These are phyloP conservation scores for Colletotrichum simmondsii DNA, from an alignment of 2,329 filamentous ascomycete genomes.

Conservation along the genomic window DNA sequence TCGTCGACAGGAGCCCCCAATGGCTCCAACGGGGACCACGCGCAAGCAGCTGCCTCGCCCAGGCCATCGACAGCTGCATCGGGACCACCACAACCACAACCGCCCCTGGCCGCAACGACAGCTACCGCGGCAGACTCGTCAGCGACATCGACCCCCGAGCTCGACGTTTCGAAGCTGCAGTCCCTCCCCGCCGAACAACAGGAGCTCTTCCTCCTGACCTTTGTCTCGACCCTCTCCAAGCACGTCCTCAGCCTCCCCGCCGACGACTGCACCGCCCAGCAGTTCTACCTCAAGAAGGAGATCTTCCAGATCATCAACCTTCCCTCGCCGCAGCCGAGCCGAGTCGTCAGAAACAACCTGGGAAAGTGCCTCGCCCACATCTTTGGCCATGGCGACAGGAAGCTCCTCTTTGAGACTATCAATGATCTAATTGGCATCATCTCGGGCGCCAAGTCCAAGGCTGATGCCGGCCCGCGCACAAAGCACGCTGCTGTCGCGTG, in stretches of 20 bases:
- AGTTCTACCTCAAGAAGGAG: slow-evolving; percentile 93
- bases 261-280: slow-evolving; percentile 87
- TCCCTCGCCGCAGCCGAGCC: slow-evolving; percentile 81
- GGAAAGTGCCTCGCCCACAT: slow-evolving; percentile 86
- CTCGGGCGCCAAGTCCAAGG: slow-evolving; percentile 77
- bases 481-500: slow-evolving; percentile 91
- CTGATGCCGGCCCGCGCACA: slow-evolving; percentile 79
- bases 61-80: slow-evolving; percentile 34
- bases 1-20: slow-evolving; percentile 50
- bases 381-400: slow-evolving; percentile 86
- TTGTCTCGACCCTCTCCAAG: slow-evolving; percentile 83
- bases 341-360: slow-evolving; percentile 90
- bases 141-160: slow-evolving; percentile 73
- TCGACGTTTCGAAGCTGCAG: slow-evolving; percentile 91
- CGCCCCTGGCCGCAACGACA: slow-evolving; percentile 37
- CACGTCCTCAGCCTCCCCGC: slow-evolving; percentile 80
- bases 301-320: slow-evolving; percentile 93
- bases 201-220: slow-evolving; percentile 91
- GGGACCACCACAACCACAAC: slow-evolving; percentile 36
- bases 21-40: slow-evolving; percentile 44
- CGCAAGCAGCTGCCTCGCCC: slow-evolving; percentile 35
- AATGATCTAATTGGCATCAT: slow-evolving; percentile 85
- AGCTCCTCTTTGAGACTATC: slow-evolving; percentile 92
- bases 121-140: slow-evolving; percentile 49
- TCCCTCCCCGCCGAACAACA: slow-evolving; percentile 93